Base-by-base conservation (phyloP, 108 stramenopile genomes). In the Skeletonema tropicum region DNA sequence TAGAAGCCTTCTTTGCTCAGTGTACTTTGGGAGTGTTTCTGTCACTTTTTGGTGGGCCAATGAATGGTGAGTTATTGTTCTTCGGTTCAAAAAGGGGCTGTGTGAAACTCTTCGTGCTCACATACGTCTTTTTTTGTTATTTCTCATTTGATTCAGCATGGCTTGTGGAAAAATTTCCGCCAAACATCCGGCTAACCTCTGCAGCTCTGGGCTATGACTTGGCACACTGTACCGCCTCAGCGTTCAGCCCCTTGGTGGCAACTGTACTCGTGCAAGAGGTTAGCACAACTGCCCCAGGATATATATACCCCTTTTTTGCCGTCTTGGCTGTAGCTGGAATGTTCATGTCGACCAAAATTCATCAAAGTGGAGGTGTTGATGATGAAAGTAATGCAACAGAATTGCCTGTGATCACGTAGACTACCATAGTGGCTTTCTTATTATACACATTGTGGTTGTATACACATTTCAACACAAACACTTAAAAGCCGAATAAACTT, bases 121-220 rank as follows among this genome's bases (percentile, higher is more conserved):
- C 39, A 13, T 3, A 41, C 39, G 1, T 41, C 39, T 35, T 35
- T 12, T 13, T 12, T 11, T 3, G 9, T 41, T 5, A 35, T 6
- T 35, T 41, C 39, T 12, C 13, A 41, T 41, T 41, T 41, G 13
- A 41, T 41, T 41, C 12, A 41, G 86, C 89, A 0, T 92, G 87
- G 87, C 66, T 90, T 6, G 83, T 89, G 10, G 89, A 92, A 60
- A 87, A 73, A 52, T 92, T 90, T 52, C 79, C 86, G 0, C 77
- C 84, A 8, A 77, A 89, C 33, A 66, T 81, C 33, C 57, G 91
- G 23, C 46, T 92, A 39, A 90, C 91, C 6, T 71, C 68, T 25
- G 88, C 82, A 5, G 82, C 84, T 13, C 57, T 92, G 15, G 89
- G 91, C 2, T 92, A 90, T 57, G 86, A 90, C 62, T 45, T 90